Conservation (phyloP, 2,329 filamentous ascomycete genomes). For the Monilinia fructigena region DNA sequence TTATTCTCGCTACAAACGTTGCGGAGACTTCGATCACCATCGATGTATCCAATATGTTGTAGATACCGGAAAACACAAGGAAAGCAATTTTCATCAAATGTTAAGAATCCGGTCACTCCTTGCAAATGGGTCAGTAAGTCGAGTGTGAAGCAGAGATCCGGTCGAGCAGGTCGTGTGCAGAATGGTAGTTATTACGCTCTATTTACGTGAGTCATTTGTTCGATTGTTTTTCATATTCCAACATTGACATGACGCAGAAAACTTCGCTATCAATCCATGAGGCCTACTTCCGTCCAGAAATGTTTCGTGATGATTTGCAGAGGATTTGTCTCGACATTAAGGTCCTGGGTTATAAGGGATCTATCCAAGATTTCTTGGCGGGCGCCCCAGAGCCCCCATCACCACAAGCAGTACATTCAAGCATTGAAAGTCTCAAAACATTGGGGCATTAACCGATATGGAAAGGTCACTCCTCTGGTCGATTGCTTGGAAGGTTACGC, state of each 20-base stretch:
- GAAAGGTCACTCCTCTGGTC: slow-evolving; percentile 78
- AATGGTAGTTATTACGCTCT: slow-evolving; percentile 88
- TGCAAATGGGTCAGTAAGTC: slow-evolving; percentile 92
- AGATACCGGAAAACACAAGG: slow-evolving; percentile 89
- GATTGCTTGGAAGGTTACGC: slow-evolving; percentile 84
- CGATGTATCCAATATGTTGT: slow-evolving; percentile 89
- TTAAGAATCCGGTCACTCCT: slow-evolving; percentile 86
- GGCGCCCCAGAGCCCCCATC: slow-evolving; percentile 85
- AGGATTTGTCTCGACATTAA: slow-evolving; percentile 89
- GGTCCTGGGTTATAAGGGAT: slow-evolving; percentile 85
- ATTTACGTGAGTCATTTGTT: slow-evolving; percentile 66
- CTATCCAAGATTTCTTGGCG: slow-evolving; percentile 72
- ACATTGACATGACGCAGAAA: slow-evolving; percentile 13
- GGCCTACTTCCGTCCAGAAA: slow-evolving; percentile 80
- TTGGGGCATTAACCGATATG: slow-evolving; percentile 81
- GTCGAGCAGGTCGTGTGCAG: slow-evolving; percentile 87
- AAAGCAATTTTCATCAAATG: slow-evolving; percentile 83
- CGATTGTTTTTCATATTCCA: neutral
- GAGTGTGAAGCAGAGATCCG: slow-evolving; percentile 87
- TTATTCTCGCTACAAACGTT: slow-evolving; percentile 92
- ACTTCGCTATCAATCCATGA: slow-evolving; percentile 75
- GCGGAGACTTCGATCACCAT: slow-evolving; percentile 98
- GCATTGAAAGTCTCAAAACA: slow-evolving; percentile 73
- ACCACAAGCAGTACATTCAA: slow-evolving; percentile 76
- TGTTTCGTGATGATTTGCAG: slow-evolving; percentile 84